These are phyloP conservation scores for Phaeodactylum tricornutum DNA, from an alignment of 108 stramenopile species.

Conservation along the genomic window DNA sequence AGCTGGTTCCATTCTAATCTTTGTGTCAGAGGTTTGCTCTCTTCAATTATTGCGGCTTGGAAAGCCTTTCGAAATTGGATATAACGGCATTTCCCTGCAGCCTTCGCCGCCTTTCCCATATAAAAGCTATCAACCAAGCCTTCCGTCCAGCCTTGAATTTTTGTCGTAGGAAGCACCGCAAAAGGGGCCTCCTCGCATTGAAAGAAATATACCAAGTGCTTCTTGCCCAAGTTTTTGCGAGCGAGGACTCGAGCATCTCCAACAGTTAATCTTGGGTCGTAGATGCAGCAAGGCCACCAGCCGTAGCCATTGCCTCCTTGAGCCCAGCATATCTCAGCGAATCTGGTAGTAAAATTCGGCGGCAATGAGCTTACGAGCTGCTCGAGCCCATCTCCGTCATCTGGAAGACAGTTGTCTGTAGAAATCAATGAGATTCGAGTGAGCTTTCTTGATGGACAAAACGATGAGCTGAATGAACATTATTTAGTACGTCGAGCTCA, in stretches of 20 bases:
- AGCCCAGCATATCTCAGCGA: constrained; percentile 72
- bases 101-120: constrained; percentile 61
- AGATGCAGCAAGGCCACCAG: constrained; percentile 51
- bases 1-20: constrained; percentile 57
- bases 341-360: constrained; percentile 37
- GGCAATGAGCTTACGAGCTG: constrained; percentile 10
- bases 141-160: constrained; percentile 51
- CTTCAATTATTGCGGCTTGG: constrained; percentile 57
- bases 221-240: constrained; percentile 68
- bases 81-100: constrained; percentile 37
- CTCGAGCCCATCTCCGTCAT: no score
- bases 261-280: constrained; percentile 64
- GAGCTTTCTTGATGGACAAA: no score
- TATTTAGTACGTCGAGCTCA: no score
- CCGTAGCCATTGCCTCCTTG: constrained; percentile 49
- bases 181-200: constrained; percentile 78
- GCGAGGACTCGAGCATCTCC: constrained; percentile 68
- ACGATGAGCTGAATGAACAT: no score
- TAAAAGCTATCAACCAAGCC: constrained; percentile 69
- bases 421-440: no score
- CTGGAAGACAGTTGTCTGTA: no score
- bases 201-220: constrained; percentile 77
- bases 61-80: constrained; percentile 50
- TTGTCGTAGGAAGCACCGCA: constrained; percentile 44
- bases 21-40: constrained; percentile 55